These are phyloP conservation scores for Exophiala alcalophila DNA, from an alignment of 2,329 filamentous ascomycete species.

Conservation along the genomic window DNA sequence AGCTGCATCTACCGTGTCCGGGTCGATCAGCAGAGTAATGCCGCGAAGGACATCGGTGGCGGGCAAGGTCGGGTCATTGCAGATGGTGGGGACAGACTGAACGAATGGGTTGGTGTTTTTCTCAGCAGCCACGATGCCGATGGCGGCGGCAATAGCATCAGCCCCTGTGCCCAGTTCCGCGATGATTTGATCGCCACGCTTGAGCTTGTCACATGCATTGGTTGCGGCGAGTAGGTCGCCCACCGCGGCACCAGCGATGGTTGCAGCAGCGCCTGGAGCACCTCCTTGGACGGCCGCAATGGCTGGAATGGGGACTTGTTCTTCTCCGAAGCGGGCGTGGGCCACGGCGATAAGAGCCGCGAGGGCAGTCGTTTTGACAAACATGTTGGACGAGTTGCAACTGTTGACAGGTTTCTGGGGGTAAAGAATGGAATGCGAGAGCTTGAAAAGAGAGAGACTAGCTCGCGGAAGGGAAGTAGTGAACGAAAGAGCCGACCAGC, in stretches of 20 bases:
- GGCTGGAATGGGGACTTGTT: conserved; percentile 26
- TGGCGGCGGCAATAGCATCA: conserved; percentile 61
- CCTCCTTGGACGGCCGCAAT: conserved; percentile 27
- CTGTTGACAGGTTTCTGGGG: conserved; percentile 6
- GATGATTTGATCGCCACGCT: conserved; percentile 63
- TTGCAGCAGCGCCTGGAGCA: conserved; percentile 60
- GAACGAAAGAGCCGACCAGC: conserved; percentile 29
- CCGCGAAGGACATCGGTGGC: conserved; percentile 60
- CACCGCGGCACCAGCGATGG: conserved; percentile 61
- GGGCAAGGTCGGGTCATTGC: conserved; percentile 61
- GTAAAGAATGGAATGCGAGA: conserved; percentile 23
- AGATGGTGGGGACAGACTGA: conserved; percentile 60
- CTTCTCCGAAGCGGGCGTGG: conserved; percentile 25
- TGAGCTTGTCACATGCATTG: conserved; percentile 65
- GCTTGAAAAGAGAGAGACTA: conserved; percentile 26
- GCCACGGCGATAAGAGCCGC: conserved; percentile 20
- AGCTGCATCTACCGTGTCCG: conserved; percentile 57
- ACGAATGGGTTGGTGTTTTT: conserved; percentile 71
- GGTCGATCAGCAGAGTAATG: conserved; percentile 66
- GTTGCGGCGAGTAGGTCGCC: conserved; percentile 62
- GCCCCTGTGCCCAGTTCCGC: conserved; percentile 57
- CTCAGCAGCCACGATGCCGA: conserved; percentile 63
- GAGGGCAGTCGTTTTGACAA: conserved; percentile 9
- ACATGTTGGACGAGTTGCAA: conserved; percentile 15
- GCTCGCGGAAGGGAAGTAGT: conserved; percentile 26